Evolutionary conservation across 2,329 filamentous ascomycete species (phyloP).

Genomic region (Botrytis fragariae): DNA sequence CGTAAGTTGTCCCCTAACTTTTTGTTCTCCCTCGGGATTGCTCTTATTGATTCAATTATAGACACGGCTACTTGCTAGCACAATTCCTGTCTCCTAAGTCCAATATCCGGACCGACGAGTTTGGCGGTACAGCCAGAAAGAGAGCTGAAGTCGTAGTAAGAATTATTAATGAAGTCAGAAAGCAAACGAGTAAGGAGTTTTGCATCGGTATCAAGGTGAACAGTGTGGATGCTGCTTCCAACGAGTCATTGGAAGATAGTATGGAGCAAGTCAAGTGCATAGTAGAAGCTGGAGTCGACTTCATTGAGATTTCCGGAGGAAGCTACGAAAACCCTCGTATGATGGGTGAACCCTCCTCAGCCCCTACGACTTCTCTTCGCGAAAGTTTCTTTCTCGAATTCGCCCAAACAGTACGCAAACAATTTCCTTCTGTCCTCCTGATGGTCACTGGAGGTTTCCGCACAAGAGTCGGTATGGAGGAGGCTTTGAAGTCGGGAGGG

Average conservation of each 20-base stretch:
- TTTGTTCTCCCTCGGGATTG: slow-evolving; percentile 37
- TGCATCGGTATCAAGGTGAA: slow-evolving; percentile 56
- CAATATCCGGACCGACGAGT: slow-evolving; percentile 66
- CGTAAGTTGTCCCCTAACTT: slow-evolving; percentile 29
- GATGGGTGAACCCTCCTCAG: slow-evolving; percentile 23
- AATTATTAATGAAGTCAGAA: slow-evolving; percentile 59
- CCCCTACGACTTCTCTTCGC: slow-evolving; percentile 47
- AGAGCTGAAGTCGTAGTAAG: slow-evolving; percentile 66
- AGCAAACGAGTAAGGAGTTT: slow-evolving; percentile 39
- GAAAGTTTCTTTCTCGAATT: slow-evolving; percentile 71
- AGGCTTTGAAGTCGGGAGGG: slow-evolving; percentile 45
- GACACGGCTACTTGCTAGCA: slow-evolving; percentile 71
- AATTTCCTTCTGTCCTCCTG: slow-evolving; percentile 46
- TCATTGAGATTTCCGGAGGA: slow-evolving; percentile 66
- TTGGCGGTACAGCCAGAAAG: slow-evolving; percentile 70
- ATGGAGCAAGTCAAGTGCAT: slow-evolving; percentile 57
- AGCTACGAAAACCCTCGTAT: slow-evolving; percentile 51
- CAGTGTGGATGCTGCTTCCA: slow-evolving; percentile 49
- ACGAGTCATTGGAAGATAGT: slow-evolving; percentile 48
- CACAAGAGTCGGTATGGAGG: slow-evolving; percentile 49
- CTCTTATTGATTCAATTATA: slow-evolving; percentile 34
- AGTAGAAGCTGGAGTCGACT: slow-evolving; percentile 54
- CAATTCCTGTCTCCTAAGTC: slow-evolving; percentile 65
- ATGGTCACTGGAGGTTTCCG: slow-evolving; percentile 65
- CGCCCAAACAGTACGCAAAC: slow-evolving; percentile 49